These are phyloP conservation scores for Xylaria sp. DNA, from an alignment of 2,329 filamentous ascomycete species.

Conservation along the genomic window DNA sequence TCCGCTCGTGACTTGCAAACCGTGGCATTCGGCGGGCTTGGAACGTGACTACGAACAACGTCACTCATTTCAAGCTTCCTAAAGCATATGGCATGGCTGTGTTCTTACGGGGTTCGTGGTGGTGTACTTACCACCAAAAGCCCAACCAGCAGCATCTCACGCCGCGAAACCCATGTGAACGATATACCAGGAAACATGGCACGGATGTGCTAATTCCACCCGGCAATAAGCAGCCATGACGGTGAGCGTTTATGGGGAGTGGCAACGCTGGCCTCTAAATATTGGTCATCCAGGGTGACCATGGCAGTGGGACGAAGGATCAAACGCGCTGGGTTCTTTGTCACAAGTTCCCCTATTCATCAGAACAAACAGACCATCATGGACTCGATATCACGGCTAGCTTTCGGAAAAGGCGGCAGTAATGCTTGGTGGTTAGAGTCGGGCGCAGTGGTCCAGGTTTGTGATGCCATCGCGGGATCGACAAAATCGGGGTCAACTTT, in stretches of 20 bases:
- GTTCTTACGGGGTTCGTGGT: constrained; percentile 6
- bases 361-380: not conserved
- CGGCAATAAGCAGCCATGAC: not conserved
- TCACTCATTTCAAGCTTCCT: constrained; percentile 14
- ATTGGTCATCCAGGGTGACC: not conserved
- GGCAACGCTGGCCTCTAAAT: not conserved
- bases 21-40: not conserved
- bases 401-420: not conserved
- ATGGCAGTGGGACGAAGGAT: constrained; percentile 17
- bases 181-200: too few relatives aligned
- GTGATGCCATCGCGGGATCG: constrained; percentile 5
- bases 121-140: not conserved
- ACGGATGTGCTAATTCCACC: not conserved
- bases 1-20: constrained; percentile 16
- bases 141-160: not conserved
- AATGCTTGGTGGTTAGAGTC: not conserved
- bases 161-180: not conserved
- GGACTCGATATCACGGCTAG: not conserved
- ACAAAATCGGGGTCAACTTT: not conserved
- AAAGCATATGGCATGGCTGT: constrained; percentile 12
- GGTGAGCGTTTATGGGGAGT: not conserved
- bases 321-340: constrained; percentile 5
- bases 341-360: constrained; percentile 11
- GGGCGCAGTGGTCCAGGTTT: not conserved
- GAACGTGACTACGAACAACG: not conserved